phyloP scores from a whole-genome alignment of 768 basidiomycete species.

The Lactarius hatsudake region DNA sequence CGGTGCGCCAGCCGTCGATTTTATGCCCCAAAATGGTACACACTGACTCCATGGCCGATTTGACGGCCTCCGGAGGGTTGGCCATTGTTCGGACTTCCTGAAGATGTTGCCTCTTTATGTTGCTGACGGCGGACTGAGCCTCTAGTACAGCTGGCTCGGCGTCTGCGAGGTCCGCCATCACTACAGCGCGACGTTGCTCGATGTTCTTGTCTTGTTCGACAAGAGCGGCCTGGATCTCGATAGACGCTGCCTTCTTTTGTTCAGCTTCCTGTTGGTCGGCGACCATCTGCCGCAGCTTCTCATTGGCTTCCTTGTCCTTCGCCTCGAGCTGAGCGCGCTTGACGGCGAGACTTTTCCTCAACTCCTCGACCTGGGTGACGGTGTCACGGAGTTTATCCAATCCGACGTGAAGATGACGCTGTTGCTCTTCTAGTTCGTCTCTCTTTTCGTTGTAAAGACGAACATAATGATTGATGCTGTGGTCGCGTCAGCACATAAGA shows the following conservation, averaged over 20 bases:
- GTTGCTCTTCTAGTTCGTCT: conserved; percentile 97
- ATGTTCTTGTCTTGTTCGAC: conserved; percentile 90
- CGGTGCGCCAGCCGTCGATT: conserved; percentile 94
- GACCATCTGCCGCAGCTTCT: conserved; percentile 97
- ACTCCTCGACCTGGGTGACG: conserved; percentile 94
- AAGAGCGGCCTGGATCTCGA: conserved; percentile 91
- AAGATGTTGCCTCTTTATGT: conserved; percentile 92
- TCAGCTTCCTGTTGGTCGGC: conserved; percentile 98
- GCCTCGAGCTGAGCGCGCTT: conserved; percentile 91
- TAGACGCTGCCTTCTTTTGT: conserved; percentile 95
- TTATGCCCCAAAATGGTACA: conserved; percentile 95
- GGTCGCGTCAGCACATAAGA: conserved; percentile 10
- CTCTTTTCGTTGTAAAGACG: conserved; percentile 93
- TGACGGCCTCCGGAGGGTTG: conserved; percentile 96
- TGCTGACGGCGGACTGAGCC: conserved; percentile 93
- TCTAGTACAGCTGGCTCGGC: conserved; percentile 97
- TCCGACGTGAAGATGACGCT: conserved; percentile 96
- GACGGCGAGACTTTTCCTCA: conserved; percentile 90
- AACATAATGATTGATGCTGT: conserved; percentile 95
- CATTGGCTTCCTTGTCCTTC: conserved; percentile 94
- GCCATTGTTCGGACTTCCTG: conserved; percentile 98
- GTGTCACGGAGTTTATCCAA: conserved; percentile 95
- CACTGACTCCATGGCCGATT: conserved; percentile 97
- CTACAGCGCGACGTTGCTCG: conserved; percentile 80
- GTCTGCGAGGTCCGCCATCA: conserved; percentile 93